A percentile compares a stretch with the other conserved stretches of the same genome.
phyloP scores from a whole-genome alignment of 1,284 basidiomycete genomes.

The Microbotryum lychnidis-dioicae region DNA sequence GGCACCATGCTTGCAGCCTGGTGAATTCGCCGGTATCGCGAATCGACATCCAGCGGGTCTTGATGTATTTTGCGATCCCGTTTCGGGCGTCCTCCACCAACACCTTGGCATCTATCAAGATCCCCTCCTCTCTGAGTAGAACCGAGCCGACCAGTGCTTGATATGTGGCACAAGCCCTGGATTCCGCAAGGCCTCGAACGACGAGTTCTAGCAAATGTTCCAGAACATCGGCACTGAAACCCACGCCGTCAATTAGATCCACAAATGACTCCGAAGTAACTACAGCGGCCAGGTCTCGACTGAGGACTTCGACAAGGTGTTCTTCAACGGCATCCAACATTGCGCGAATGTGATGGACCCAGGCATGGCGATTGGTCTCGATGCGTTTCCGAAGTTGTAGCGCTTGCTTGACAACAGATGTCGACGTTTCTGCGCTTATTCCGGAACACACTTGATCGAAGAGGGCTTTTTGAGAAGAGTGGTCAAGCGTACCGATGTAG shows the following conservation, averaged over 20 bases:
- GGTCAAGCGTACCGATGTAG: constrained; percentile 63
- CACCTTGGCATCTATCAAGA: constrained; percentile 21
- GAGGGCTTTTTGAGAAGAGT: constrained; percentile 57
- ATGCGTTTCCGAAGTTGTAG: constrained; percentile 33
- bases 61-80: constrained; percentile 51
- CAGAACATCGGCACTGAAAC: constrained; percentile 37
- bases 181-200: constrained; percentile 33
- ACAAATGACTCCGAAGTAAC: constrained; percentile 30
- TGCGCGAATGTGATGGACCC: constrained; percentile 39
- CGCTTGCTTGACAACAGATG: constrained; percentile 47
- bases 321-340: constrained; percentile 39
- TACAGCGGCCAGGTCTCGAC: constrained; percentile 24
- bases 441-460: constrained; percentile 61
- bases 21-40: constrained; percentile 73
- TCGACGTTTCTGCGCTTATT: constrained; percentile 56
- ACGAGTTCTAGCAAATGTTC: constrained; percentile 33
- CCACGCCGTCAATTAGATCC: constrained; percentile 35
- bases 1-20: constrained; percentile 67
- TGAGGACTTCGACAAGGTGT: constrained; percentile 24
- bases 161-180: constrained; percentile 40
- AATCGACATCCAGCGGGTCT: constrained; percentile 60
- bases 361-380: constrained; percentile 31
- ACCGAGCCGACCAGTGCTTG: constrained; percentile 34
- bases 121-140: constrained; percentile 31
- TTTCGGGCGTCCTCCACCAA: constrained; percentile 60